These are phyloP conservation scores for Fusarium fujikuroi DNA, from an alignment of 2,329 filamentous ascomycete genomes.

Conservation along the genomic window DNA sequence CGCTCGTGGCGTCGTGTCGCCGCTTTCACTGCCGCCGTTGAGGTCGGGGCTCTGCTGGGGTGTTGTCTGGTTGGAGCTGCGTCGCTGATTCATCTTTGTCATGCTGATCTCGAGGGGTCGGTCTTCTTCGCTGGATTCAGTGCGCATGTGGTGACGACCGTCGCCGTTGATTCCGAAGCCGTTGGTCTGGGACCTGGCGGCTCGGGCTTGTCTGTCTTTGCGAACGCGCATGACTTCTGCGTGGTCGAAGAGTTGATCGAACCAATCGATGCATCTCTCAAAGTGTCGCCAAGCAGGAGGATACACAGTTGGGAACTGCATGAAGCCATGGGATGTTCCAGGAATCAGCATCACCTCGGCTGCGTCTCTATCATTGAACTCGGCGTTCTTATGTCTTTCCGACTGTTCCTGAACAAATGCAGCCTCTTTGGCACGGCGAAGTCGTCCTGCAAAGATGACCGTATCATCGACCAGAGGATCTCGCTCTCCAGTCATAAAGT, in stretches of 20 bases:
- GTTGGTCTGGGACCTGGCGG: slow-evolving; percentile 6
- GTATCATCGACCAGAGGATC: slow-evolving; percentile 97
- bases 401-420: slow-evolving; percentile 39
- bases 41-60: slow-evolving; percentile 22
- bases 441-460: slow-evolving; percentile 89
- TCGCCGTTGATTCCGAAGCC: slow-evolving; percentile 37
- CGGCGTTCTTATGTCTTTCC: slow-evolving; percentile 32
- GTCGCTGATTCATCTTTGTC: slow-evolving; percentile 57
- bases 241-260: slow-evolving; percentile 76
- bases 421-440: slow-evolving; percentile 81
- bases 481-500: slow-evolving; percentile 92
- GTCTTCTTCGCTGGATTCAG: slow-evolving; percentile 81
- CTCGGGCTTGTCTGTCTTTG: slow-evolving; percentile 30
- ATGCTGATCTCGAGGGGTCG: slow-evolving; percentile 83
- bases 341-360: slow-evolving; percentile 85
- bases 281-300: slow-evolving; percentile 92
- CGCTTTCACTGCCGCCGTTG: slow-evolving; percentile 33
- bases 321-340: slow-evolving; percentile 91
- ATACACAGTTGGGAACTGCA: slow-evolving; percentile 90
- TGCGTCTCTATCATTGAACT: slow-evolving; percentile 56
- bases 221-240: slow-evolving; percentile 56
- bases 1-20: slow-evolving; percentile 27
- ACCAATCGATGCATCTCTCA: slow-evolving; percentile 81
- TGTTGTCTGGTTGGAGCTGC: slow-evolving; percentile 41
- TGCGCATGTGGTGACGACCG: slow-evolving; percentile 48